A percentile compares a stretch with the other conserved stretches of the same genome.
Conservation (phyloP, 2,329 filamentous ascomycete species). For the Cryphonectria radicalis region DNA sequence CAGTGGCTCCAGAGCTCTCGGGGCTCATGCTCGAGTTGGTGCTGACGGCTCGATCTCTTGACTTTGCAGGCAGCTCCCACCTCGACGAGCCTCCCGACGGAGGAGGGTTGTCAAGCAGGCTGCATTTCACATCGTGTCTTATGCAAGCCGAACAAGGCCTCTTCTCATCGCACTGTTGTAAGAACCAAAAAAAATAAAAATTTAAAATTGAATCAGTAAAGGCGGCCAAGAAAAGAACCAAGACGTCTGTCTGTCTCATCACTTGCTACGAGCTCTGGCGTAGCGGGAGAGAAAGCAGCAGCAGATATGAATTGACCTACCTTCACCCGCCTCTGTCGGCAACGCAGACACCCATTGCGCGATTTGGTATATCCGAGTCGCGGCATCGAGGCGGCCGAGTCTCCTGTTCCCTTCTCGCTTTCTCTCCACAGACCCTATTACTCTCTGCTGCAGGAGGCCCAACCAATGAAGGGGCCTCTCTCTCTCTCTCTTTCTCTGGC, state of each 20-base stretch:
- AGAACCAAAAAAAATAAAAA: too few species aligned
- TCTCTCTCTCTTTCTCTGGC: neutral
- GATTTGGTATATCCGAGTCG: slow-evolving; percentile 33
- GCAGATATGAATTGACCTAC: slow-evolving; percentile 17
- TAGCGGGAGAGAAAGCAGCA: neutral
- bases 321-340: slow-evolving; percentile 33
- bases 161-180: slow-evolving; percentile 32
- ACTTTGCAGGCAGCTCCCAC: slow-evolving; percentile 12
- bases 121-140: slow-evolving; percentile 31
- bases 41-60: neutral
- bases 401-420: neutral
- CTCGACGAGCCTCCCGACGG: slow-evolving; percentile 10
- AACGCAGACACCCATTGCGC: slow-evolving; percentile 32
- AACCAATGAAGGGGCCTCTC: slow-evolving; percentile 12
- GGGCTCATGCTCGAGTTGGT: slow-evolving; percentile 18
- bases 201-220: slow-evolving; percentile 6
- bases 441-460: neutral
- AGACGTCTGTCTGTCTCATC: neutral
- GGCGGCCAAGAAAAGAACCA: neutral
- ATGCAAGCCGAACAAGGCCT: slow-evolving; percentile 32
- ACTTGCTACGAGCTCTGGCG: neutral
- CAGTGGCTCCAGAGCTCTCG: slow-evolving; percentile 38
- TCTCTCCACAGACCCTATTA: slow-evolving; percentile 11
- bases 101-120: slow-evolving; percentile 28
- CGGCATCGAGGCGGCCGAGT: slow-evolving; percentile 28